Evolutionary conservation across 108 stramenopile genomes (phyloP).

Genomic region (Pseudonitzschia multiseries): DNA sequence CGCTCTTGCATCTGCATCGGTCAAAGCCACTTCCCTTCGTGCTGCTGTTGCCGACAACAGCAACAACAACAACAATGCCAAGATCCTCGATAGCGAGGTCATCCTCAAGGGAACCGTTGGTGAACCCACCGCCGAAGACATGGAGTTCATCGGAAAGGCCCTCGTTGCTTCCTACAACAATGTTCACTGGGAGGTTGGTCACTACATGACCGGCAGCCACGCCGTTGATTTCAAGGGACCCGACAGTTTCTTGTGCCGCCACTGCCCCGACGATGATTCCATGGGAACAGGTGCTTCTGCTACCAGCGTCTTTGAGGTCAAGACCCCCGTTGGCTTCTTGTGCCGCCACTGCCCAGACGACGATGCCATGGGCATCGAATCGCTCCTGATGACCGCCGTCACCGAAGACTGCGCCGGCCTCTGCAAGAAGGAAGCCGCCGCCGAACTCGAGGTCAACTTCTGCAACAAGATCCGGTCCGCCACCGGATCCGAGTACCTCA

Average conservation of each 20-base stretch:
- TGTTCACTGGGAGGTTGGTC: constrained; percentile 18
- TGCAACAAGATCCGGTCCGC: background rate
- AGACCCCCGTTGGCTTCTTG: constrained; percentile 3
- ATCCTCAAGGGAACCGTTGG: constrained; percentile 9
- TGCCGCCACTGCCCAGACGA: constrained; percentile 10
- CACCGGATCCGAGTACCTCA: background rate
- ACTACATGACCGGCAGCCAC: constrained; percentile 15
- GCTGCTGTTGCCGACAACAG: background rate
- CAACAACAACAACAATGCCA: background rate
- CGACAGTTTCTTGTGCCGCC: background rate
- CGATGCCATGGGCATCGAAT: constrained; percentile 6
- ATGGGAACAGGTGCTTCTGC: background rate
- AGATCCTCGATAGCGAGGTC: constrained; percentile 1
- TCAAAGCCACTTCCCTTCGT: background rate
- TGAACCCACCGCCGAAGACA: constrained; percentile 8
- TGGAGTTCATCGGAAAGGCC: constrained; percentile 12
- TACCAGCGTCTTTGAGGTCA: constrained; percentile 4
- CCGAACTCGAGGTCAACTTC: constrained; percentile 11
- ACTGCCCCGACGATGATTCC: constrained; percentile 11
- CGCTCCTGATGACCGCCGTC: background rate
- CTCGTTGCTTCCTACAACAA: constrained; percentile 21
- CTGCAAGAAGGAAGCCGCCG: background rate
- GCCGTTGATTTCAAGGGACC: background rate
- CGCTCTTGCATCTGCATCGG: background rate
- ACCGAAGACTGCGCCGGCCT: constrained; percentile 8